phyloP scores from a whole-genome alignment of 2,329 filamentous ascomycete genomes.

The Epichloe sp. region DNA sequence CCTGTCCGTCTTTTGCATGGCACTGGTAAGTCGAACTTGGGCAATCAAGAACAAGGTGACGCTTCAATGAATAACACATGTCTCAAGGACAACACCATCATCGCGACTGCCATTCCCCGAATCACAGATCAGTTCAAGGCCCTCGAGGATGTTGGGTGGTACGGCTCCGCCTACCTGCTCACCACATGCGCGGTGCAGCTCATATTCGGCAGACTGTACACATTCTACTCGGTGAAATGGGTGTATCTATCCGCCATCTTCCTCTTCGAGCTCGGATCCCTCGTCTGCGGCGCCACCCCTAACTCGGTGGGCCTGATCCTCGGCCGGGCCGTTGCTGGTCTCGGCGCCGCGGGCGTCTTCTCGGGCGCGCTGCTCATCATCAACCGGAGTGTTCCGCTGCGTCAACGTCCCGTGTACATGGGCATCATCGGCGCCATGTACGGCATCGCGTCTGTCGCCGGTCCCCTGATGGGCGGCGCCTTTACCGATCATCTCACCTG shows the following conservation, averaged over 20 bases:
- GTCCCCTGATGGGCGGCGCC: constrained; percentile 21
- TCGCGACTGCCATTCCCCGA: constrained; percentile 20
- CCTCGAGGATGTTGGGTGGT: constrained; percentile 7
- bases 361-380: constrained; percentile 31
- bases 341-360: constrained; percentile 32
- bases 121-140: constrained; percentile 14
- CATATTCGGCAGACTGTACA: constrained; percentile 27
- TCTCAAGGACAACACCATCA: constrained; percentile 24
- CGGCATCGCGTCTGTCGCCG: constrained; percentile 28
- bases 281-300: constrained; percentile 18
- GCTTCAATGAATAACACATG: background rate
- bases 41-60: too few species aligned
- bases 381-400: constrained; percentile 22
- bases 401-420: constrained; percentile 21
- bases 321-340: constrained; percentile 22
- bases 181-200: constrained; percentile 25
- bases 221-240: constrained; percentile 22
- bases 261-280: constrained; percentile 18
- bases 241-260: constrained; percentile 14
- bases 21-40: constrained; percentile 1
- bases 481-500: constrained; percentile 24
- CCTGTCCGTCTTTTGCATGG: constrained; percentile 6
- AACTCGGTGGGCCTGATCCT: constrained; percentile 21
- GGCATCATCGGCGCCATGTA: constrained; percentile 29
- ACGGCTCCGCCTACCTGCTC: constrained; percentile 19